These are phyloP conservation scores for Kodamaea kaohsiungensis DNA, from an alignment of 805 yeast genomes.

Conservation along the genomic window DNA sequence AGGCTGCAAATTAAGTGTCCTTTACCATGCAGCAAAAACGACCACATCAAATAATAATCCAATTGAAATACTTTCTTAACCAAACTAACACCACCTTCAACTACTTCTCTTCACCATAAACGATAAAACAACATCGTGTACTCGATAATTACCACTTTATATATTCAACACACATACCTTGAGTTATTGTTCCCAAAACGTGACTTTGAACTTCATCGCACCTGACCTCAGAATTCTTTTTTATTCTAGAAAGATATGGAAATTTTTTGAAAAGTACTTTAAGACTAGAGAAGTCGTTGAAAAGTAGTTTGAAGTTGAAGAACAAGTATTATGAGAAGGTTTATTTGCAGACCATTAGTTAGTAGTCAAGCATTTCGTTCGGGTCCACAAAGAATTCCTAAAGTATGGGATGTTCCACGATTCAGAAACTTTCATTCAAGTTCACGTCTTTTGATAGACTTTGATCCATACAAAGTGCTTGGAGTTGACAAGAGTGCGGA, in stretches of 20 bases:
- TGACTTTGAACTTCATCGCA: neutral
- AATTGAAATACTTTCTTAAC: no score
- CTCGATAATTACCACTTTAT: neutral
- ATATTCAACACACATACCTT: neutral
- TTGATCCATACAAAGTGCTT: constrained; percentile 81
- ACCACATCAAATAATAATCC: no score
- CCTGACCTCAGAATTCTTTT: constrained; percentile 2
- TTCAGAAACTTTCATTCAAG: constrained; percentile 3
- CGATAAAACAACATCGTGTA: no score
- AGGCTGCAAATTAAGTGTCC: no score
- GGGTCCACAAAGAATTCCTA: neutral
- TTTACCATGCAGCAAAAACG: no score
- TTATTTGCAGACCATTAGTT: constrained; percentile 1
- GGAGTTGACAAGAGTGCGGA: constrained; percentile 77
- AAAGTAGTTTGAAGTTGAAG: no score
- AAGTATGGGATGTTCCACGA: neutral
- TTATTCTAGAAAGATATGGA: neutral
- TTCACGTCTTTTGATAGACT: constrained; percentile 23
- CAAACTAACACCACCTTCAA: no score
- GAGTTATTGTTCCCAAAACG: no score
- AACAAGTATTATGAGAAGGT: neutral
- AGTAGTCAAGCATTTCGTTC: neutral
- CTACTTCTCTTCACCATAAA: no score
- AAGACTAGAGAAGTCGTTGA: neutral
- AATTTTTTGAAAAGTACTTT: neutral